Base-by-base conservation (phyloP, 192 early-diverging fungal genomes). In the Thoreauomyces humboldtii region DNA sequence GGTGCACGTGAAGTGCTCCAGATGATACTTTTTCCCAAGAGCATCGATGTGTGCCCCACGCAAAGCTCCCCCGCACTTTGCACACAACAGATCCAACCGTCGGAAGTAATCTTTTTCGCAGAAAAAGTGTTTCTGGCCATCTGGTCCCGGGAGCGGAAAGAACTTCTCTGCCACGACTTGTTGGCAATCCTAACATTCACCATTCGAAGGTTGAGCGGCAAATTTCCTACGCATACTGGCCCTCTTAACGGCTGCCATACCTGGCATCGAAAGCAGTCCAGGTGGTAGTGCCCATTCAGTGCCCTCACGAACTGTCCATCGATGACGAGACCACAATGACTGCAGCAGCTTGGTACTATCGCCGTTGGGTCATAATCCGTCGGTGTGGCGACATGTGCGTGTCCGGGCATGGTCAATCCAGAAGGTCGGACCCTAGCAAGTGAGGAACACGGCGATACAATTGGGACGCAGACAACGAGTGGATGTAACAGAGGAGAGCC, bases 1-100 rank as follows among this genome's bases (percentile, higher is more conserved):
- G 11, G 89, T 86, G 75, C 97, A 99, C 12, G 91, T 92, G 73
- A 99, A 99, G 76, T 99, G 97, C 73, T 98, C 93, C 35, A 95
- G 83, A 68, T 99, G 95, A 74, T 92, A 99, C 74, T 97, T 98
- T 70, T 89, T 86, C 25, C 88, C 87, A 67, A 94, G 79, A 1
- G 93, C 96, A 58, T 87, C 91, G 45, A 99, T 96, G 67, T 96
- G 94, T 29, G 93, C 87, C 50, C 89, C 92, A 48, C 91, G 83
- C 35, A 99, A 73, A 29, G 95, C 92, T 61, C 83, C 86, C 31
- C 88, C 88, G 80, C 97, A 99, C 33, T 86, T 89, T 28, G 82
- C 85, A 76, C 92, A 93, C 41, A 94, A 77, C 52, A 94, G 82
- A 61, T 89, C 91, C 27, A 94, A 77, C 28, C 87, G 74, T 57